Evolutionary conservation across 1,139 yeast genomes (phyloP).

Genomic region (Yamadazyma sp.): DNA sequence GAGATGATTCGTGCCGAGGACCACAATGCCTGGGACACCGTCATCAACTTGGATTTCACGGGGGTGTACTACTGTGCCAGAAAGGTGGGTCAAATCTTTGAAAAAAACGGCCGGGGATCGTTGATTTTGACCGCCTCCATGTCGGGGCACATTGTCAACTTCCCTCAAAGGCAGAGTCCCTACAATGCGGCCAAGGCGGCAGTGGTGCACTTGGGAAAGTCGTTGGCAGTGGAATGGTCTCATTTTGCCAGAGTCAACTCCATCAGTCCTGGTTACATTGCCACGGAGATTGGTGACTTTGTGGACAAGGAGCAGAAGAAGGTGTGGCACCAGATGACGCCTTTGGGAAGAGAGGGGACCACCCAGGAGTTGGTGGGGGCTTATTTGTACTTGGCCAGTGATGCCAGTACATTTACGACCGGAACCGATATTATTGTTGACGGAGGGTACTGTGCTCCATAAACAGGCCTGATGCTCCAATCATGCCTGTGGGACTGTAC

Average conservation of each 20-base stretch:
- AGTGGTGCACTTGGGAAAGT: constrained; percentile 72
- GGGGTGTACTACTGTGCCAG: constrained; percentile 80
- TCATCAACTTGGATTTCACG: constrained; percentile 68
- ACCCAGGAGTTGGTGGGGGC: constrained; percentile 84
- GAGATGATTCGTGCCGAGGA: constrained; percentile 58
- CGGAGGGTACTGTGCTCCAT: constrained; percentile 70
- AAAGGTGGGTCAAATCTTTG: constrained; percentile 67
- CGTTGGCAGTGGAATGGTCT: constrained; percentile 87
- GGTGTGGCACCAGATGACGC: constrained; percentile 53
- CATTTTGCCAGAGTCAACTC: constrained; percentile 74
- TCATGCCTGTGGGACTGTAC: too few species aligned
- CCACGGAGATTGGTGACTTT: constrained; percentile 53
- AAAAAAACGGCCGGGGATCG: constrained; percentile 68
- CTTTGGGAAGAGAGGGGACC: constrained; percentile 77
- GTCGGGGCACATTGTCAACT: constrained; percentile 82
- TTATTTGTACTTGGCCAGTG: constrained; percentile 74
- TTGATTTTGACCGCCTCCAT: constrained; percentile 78
- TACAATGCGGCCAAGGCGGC: constrained; percentile 89
- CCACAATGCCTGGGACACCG: constrained; percentile 58
- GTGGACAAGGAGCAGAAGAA: constrained; percentile 31
- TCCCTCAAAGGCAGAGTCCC: constrained; percentile 82
- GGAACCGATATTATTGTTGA: constrained; percentile 84
- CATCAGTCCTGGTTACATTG: constrained; percentile 78
- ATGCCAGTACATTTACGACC: constrained; percentile 79
- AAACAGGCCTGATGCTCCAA: too few species aligned